phyloP scores from a whole-genome alignment of 2,329 filamentous ascomycete species.

The Alternaria sp. region DNA sequence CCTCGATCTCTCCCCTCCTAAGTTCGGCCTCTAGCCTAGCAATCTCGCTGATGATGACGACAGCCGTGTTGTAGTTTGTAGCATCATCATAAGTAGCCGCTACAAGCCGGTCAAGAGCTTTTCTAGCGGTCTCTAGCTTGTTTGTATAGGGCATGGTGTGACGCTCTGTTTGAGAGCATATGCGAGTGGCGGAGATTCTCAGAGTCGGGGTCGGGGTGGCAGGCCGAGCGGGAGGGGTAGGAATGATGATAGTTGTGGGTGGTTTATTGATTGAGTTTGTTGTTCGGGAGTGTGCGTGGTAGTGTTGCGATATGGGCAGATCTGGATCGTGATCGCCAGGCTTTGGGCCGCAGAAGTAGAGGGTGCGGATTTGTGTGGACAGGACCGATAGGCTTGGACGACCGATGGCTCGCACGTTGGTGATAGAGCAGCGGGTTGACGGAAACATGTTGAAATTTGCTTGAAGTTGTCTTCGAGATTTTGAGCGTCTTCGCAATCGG shows the following conservation, averaged over 20 bases:
- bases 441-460: background rate
- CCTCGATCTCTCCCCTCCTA: background rate
- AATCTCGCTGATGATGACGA: background rate
- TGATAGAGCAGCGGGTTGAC: background rate
- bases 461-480: background rate
- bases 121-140: background rate
- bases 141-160: background rate
- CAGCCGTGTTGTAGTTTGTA: background rate
- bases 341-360: slow-evolving; percentile 12
- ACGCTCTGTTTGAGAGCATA: background rate
- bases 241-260: background rate
- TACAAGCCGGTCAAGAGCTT: background rate
- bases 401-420: background rate
- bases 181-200: background rate
- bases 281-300: background rate
- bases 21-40: background rate
- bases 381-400: background rate
- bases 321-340: background rate
- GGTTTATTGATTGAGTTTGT: background rate
- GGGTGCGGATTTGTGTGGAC: slow-evolving; percentile 2
- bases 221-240: background rate
- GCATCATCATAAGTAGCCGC: background rate
- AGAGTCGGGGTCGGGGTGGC: background rate
- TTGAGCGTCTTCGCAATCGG: background rate
- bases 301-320: slow-evolving; percentile 1